Percentiles rank a stretch among this genome's conserved stretches.
These are phyloP conservation scores for Syncephalastrum sp. DNA, from an alignment of 371 early-diverging fungal species.

Conservation along the genomic window DNA sequence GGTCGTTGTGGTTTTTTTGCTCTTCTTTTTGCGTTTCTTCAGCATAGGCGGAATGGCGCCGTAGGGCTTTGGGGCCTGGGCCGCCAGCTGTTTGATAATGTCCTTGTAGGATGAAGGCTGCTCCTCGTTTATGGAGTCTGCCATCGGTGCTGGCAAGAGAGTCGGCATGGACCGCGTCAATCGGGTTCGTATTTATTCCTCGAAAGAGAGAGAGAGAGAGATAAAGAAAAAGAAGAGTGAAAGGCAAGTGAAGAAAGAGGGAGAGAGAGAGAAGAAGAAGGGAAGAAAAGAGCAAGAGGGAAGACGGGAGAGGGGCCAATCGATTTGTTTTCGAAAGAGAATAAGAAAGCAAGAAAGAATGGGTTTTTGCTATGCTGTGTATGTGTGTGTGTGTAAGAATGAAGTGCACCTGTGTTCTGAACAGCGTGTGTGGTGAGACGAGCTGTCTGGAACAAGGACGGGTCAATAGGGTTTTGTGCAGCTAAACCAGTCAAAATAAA, in stretches of 20 bases:
- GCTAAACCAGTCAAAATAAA: slow-evolving; percentile 7
- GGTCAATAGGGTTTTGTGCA: slow-evolving; percentile 26
- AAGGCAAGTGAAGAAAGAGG: slow-evolving; percentile 2
- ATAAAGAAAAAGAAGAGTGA: slow-evolving; percentile 4
- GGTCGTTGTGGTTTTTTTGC: slow-evolving; percentile 3
- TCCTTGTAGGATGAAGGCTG: slow-evolving; percentile 50
- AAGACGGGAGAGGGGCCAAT: not conserved
- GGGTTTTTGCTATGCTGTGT: too few species aligned
- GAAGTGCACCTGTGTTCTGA: too few species aligned
- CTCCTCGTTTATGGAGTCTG: slow-evolving; percentile 21
- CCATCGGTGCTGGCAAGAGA: slow-evolving; percentile 27
- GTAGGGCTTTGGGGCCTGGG: slow-evolving; percentile 54
- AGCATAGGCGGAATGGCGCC: slow-evolving; percentile 52
- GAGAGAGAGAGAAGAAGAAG: slow-evolving; percentile 13
- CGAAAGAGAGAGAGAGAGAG: slow-evolving; percentile 5
- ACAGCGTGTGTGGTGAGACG: not conserved
- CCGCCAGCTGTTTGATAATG: slow-evolving; percentile 43
- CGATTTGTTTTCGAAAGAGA: too few species aligned
- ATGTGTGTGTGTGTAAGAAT: too few species aligned
- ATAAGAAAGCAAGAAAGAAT: too few species aligned
- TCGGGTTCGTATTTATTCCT: not conserved
- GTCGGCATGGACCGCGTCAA: slow-evolving; percentile 22
- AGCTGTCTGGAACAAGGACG: slow-evolving; percentile 15
- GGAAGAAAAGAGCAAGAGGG: slow-evolving; percentile 10
- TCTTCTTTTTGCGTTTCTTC: slow-evolving; percentile 32